Percentiles rank a stretch among this genome's conserved stretches.
These are phyloP conservation scores for Casuarina glauca DNA, from an alignment of 306 rosid species.

Conservation along the genomic window DNA sequence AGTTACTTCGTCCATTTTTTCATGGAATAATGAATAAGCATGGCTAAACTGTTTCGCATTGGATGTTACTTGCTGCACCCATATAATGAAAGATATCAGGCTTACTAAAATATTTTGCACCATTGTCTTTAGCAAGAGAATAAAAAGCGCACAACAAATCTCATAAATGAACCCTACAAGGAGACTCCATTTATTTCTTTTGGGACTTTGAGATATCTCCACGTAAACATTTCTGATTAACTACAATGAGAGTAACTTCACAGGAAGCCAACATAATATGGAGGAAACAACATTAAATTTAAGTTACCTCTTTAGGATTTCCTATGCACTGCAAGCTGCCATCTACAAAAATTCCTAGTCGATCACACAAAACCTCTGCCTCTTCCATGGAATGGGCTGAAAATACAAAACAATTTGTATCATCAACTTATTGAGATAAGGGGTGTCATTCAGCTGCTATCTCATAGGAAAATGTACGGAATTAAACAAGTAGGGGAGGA, in stretches of 20 bases:
- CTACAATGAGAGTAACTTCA: neutral
- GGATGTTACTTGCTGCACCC: neutral
- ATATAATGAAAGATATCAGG: neutral
- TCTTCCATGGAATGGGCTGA: conserved; percentile 99
- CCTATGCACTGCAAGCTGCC: conserved; percentile 94
- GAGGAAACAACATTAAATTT: neutral
- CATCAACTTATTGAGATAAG: conserved; percentile 10
- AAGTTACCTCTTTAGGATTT: conserved; percentile 79
- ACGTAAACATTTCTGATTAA: neutral
- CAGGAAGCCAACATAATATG: neutral
- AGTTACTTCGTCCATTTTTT: neutral
- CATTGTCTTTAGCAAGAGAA: neutral
- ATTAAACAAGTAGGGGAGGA: neutral
- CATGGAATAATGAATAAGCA: neutral
- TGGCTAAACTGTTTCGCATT: neutral
- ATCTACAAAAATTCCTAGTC: conserved; percentile 81
- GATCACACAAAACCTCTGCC: conserved; percentile 85
- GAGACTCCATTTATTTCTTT: neutral
- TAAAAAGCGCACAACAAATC: neutral
- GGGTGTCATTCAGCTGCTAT: conserved; percentile 1
- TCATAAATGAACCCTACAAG: neutral
- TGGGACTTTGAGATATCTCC: no score
- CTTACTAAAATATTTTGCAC: neutral
- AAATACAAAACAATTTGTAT: conserved; percentile 21
- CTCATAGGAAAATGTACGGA: neutral